Conservation (phyloP, 192 early-diverging fungal species). For the Podila epigama region DNA sequence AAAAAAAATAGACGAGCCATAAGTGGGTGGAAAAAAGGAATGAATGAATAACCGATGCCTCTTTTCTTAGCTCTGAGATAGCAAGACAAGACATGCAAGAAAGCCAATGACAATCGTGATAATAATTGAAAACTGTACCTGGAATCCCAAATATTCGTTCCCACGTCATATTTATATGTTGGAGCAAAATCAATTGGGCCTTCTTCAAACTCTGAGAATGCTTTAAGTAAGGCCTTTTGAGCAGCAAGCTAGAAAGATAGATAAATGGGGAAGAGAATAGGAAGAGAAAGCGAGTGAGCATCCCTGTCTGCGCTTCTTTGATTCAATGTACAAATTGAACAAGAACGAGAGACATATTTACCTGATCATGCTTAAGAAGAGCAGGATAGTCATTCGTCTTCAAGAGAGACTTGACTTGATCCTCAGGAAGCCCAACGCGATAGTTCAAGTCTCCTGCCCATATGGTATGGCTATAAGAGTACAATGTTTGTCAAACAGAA, state of each 20-base stretch:
- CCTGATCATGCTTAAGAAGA: constrained; percentile 85
- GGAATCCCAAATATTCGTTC: constrained; percentile 82
- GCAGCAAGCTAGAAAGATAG: constrained; percentile 58
- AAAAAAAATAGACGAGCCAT: neutral
- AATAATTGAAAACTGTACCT: constrained; percentile 65
- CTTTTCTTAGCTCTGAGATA: too few relatives aligned
- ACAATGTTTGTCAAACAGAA: too few relatives aligned
- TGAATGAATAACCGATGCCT: too few relatives aligned
- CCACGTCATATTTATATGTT: constrained; percentile 93
- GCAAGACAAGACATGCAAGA: too few relatives aligned
- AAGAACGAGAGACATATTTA: constrained; percentile 7
- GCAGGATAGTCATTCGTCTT: constrained; percentile 63
- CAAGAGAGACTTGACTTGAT: constrained; percentile 63
- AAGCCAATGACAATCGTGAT: too few relatives aligned
- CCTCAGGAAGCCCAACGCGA: constrained; percentile 72
- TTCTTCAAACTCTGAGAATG: constrained; percentile 91
- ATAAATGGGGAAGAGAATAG: neutral
- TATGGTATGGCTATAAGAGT: constrained; percentile 69
- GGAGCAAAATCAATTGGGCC: constrained; percentile 79
- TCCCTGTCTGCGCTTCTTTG: neutral
- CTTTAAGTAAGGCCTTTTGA: constrained; percentile 67
- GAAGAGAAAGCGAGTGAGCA: neutral
- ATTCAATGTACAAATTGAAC: too few relatives aligned
- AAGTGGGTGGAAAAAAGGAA: too few relatives aligned
- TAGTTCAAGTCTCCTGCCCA: constrained; percentile 98